Conservation (phyloP, 768 basidiomycete species). For the Candolleomyces efflorescens region DNA sequence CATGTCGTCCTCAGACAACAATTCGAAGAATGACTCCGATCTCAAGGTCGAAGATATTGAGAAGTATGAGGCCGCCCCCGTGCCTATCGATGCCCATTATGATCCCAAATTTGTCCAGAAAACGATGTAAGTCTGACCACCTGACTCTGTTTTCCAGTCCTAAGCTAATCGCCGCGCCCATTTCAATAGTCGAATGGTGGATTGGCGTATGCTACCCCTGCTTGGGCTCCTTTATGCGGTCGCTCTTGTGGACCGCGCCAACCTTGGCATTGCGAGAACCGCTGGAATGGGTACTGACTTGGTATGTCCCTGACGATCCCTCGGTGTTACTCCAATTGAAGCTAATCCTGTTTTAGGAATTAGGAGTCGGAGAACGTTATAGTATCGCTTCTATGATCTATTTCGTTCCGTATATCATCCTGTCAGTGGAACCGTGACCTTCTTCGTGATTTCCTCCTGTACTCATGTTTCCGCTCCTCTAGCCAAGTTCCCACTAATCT, state of each 20-base stretch:
- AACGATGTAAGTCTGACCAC: slow-evolving; percentile 14
- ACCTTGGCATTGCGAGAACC: slow-evolving; percentile 30
- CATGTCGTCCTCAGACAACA: too few species aligned
- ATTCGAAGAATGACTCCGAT: neutral
- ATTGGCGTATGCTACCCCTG: slow-evolving; percentile 32
- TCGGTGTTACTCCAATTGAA: neutral
- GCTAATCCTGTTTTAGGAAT: slow-evolving; percentile 15
- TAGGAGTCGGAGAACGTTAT: slow-evolving; percentile 27
- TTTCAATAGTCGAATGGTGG: slow-evolving; percentile 23
- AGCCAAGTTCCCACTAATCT: slow-evolving; percentile 24
- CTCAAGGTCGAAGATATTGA: neutral
- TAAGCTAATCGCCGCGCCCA: neutral
- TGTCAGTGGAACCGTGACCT: slow-evolving; percentile 19
- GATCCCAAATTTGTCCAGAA: slow-evolving; percentile 16
- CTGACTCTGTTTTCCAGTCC: neutral
- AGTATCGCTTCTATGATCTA: slow-evolving; percentile 30
- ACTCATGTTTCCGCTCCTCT: neutral
- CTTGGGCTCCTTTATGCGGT: slow-evolving; percentile 29
- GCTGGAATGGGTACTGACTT: slow-evolving; percentile 32
- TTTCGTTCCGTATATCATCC: slow-evolving; percentile 31
- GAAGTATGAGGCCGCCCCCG: neutral
- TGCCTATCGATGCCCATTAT: slow-evolving; percentile 7
- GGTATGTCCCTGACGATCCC: slow-evolving; percentile 15
- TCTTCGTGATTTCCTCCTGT: neutral
- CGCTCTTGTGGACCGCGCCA: slow-evolving; percentile 35